Evolutionary conservation across 345 rosid genomes (phyloP), one percentile per base, ranked within the genome.

Genomic region (Conringia planisiliqua): DNA sequence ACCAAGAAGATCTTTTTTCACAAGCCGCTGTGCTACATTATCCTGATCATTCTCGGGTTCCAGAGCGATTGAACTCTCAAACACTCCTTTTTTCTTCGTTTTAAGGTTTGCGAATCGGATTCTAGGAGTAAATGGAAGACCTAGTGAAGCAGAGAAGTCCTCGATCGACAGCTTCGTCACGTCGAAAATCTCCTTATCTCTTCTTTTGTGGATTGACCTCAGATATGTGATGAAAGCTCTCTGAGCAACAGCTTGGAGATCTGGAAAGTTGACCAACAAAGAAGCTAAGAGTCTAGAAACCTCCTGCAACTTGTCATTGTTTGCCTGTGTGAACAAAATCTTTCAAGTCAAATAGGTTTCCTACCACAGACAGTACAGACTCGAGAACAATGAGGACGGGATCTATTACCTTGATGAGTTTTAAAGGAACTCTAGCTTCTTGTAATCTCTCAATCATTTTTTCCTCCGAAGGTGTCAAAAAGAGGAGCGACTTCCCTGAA

Each of bases 121-220:
- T 80, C 75, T 86, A 0, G 99, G 99, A 58, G 93, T 79, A 90
- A 92, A 85, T 35, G 97, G 96, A 60, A 95, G 84, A 68, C 99
- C 99, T 82, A 95, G 68, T 10, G 99, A 90, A 51, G 97, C 93
- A 30, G 99, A 90, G 75, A 81, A 95, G 36, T 87, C 89, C 46
- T 95, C 97, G 26, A 85, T 71, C 0, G 93, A 79, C 68, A 95
- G 79, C 73, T 85, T 86, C 30, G 44, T 64, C 75, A 92, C 96
- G 72, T 95, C 99, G 56, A 92, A 95, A 58, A 92, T 83, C 73
- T 90, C 93, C 78, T 90, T 95, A 68, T 95, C 97, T 75, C 86
- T 95, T 80, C 86, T 93, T 55, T 87, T 77, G 78, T 86, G 79
- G 62, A 95, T 85, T 8, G 97, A 95, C 70, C 92, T 91, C 83